phyloP scores from a whole-genome alignment of 345 rosid genomes.

The Citrus inodora region DNA sequence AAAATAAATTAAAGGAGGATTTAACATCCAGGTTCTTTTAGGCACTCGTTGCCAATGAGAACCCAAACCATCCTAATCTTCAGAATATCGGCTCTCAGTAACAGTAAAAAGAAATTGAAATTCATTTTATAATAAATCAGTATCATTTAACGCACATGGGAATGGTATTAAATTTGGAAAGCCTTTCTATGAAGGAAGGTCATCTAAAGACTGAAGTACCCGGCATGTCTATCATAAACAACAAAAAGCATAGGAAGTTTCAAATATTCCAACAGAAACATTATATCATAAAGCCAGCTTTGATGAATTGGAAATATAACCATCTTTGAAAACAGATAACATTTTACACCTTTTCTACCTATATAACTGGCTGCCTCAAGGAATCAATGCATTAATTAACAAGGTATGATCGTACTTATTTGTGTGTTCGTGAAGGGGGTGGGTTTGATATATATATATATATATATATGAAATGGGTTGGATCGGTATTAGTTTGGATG shows the following conservation, averaged over 20 bases:
- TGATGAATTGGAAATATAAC: background rate
- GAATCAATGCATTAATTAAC: conserved; percentile 5
- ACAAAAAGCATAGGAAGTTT: background rate
- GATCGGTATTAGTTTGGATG: too few species aligned
- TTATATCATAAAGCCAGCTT: background rate
- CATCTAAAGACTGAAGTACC: background rate
- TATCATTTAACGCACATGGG: background rate
- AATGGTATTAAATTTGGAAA: background rate
- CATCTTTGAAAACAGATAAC: background rate
- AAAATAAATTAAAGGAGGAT: background rate
- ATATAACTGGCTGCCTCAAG: background rate
- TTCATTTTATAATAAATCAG: background rate
- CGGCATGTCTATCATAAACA: background rate
- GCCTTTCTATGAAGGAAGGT: background rate
- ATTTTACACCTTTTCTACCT: background rate
- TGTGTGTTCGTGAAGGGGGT: background rate
- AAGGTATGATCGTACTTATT: background rate
- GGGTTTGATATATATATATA: background rate
- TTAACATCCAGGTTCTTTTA: background rate
- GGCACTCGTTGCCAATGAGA: background rate
- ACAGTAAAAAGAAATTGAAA: background rate
- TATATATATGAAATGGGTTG: too few species aligned
- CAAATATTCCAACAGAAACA: background rate
- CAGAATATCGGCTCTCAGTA: background rate
- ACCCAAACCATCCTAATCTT: background rate